phyloP scores from a whole-genome alignment of 2,329 filamentous ascomycete species.

The Neonectria magnoliae region DNA sequence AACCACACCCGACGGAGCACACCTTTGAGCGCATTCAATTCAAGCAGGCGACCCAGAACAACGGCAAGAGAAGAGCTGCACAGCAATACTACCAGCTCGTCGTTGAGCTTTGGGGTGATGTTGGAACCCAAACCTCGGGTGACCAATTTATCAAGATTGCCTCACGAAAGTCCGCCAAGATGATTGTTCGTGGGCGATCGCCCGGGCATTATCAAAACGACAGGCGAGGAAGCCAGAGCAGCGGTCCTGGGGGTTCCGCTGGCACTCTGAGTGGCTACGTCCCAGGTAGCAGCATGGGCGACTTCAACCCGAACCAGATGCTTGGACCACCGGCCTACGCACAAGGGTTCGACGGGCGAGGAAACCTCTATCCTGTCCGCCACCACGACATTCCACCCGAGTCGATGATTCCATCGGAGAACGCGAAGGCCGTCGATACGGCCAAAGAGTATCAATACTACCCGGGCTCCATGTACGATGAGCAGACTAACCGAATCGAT shows the following conservation, averaged over 20 bases:
- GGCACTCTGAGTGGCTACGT: conserved; percentile 64
- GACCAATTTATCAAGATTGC: conserved; percentile 77
- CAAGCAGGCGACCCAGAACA: conserved; percentile 93
- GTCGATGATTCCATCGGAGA: conserved; percentile 61
- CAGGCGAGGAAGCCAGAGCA: conserved; percentile 73
- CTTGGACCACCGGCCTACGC: conserved; percentile 46
- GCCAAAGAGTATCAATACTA: conserved; percentile 67
- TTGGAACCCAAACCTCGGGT: conserved; percentile 56
- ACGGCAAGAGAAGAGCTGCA: conserved; percentile 87
- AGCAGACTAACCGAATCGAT: conserved; percentile 59
- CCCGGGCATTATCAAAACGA: conserved; percentile 83
- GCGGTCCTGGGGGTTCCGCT: conserved; percentile 72
- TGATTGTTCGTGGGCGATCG: conserved; percentile 87
- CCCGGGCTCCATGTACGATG: conserved; percentile 61
- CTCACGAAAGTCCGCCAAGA: conserved; percentile 77
- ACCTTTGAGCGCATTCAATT: conserved; percentile 93
- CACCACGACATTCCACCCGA: conserved; percentile 63
- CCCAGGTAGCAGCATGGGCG: conserved; percentile 40
- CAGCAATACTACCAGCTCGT: conserved; percentile 95
- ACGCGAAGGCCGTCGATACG: conserved; percentile 60
- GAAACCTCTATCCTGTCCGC: conserved; percentile 54
- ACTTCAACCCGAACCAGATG: conserved; percentile 47
- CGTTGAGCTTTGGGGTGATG: conserved; percentile 81
- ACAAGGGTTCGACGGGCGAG: conserved; percentile 42
- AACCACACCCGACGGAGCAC: conserved; percentile 61